Percentiles rank a stretch among this genome's conserved stretches.
Conservation (phyloP, 768 basidiomycete species). For the Dentipellis sp. region DNA sequence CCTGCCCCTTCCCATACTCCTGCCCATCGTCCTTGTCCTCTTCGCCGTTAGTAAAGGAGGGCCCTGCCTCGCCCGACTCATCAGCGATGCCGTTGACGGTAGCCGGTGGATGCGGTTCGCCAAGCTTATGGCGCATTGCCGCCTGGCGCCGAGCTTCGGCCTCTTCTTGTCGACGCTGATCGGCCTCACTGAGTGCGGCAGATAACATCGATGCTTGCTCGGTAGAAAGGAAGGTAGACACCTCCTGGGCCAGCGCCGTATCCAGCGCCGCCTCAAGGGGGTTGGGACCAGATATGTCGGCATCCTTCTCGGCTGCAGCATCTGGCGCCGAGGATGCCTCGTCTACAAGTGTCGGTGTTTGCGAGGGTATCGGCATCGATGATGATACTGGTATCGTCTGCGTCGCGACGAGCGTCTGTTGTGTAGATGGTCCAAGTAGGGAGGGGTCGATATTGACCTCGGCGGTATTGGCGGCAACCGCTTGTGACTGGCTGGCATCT, state of each 20-base stretch:
- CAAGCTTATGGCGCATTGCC: background rate
- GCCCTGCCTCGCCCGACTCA: background rate
- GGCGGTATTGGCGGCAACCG: background rate
- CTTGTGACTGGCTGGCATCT: background rate
- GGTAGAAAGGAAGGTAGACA: slow-evolving; percentile 55
- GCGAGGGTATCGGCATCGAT: slow-evolving; percentile 1
- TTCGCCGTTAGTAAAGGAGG: background rate
- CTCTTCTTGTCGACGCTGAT: slow-evolving; percentile 42
- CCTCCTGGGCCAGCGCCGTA: slow-evolving; percentile 57
- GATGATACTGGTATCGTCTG: background rate
- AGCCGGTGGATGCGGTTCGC: background rate
- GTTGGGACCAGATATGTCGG: slow-evolving; percentile 12
- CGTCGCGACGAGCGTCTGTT: slow-evolving; percentile 9
- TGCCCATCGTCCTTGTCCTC: background rate
- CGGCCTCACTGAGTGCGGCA: slow-evolving; percentile 58
- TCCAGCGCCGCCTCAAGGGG: slow-evolving; percentile 54
- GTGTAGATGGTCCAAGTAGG: slow-evolving; percentile 23
- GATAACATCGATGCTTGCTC: slow-evolving; percentile 49
- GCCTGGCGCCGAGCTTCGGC: background rate
- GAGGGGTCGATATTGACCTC: slow-evolving; percentile 47
- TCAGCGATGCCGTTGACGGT: background rate
- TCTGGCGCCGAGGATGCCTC: slow-evolving; percentile 3
- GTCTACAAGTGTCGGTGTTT: background rate
- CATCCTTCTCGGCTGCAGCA: slow-evolving; percentile 2
- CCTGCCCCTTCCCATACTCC: background rate